Conservation (phyloP, 2,329 filamentous ascomycete species). For the Exophiala sideris region DNA sequence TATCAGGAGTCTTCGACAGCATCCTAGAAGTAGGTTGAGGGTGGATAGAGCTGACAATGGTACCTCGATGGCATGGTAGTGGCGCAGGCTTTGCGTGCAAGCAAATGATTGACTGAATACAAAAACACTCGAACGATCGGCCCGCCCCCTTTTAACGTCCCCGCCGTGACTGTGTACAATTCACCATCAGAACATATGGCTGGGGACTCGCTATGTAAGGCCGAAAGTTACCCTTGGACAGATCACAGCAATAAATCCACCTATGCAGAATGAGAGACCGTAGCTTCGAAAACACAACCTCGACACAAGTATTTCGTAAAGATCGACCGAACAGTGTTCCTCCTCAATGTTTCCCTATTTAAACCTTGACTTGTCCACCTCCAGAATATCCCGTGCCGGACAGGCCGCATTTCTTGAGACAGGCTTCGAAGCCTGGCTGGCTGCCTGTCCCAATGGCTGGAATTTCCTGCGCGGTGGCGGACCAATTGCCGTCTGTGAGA, state of each 20-base stretch:
- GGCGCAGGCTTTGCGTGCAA: not conserved
- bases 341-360: not conserved
- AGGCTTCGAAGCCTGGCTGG: constrained; percentile 41
- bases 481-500: constrained; percentile 30
- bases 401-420: constrained; percentile 25
- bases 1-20: not conserved
- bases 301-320: no score
- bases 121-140: not conserved
- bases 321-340: not conserved
- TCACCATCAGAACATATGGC: not conserved
- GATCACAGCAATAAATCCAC: not conserved
- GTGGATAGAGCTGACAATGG: not conserved
- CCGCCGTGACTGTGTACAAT: not conserved
- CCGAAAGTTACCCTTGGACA: constrained; percentile 15
- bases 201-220: not conserved
- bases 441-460: constrained; percentile 42
- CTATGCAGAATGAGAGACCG: not conserved
- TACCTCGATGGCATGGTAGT: not conserved
- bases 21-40: not conserved
- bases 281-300: not conserved
- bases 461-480: constrained; percentile 31
- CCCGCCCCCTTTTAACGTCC: not conserved
- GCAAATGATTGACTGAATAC: not conserved
- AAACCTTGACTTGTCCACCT: not conserved
- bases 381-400: not conserved